Conservation (phyloP, 306 rosid species). For the Trichosanthes truncata region DNA sequence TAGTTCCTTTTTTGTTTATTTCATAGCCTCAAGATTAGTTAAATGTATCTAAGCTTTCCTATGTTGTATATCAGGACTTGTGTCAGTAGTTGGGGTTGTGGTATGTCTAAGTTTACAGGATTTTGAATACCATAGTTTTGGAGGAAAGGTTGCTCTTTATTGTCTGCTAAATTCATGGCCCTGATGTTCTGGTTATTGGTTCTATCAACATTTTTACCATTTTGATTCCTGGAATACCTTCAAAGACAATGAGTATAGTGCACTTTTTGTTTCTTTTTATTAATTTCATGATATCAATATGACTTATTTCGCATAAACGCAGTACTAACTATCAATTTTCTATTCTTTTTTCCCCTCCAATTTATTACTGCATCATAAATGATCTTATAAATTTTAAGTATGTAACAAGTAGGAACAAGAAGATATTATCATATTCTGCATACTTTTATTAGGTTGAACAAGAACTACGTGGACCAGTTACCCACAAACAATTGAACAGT, state of each 20-base stretch:
- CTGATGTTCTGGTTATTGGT: neutral
- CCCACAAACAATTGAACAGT: too few relatives aligned
- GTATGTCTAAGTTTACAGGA: too few relatives aligned
- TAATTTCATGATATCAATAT: neutral
- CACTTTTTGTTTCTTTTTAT: neutral
- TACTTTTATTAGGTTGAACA: neutral
- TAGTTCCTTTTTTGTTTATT: too few relatives aligned
- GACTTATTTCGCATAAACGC: neutral
- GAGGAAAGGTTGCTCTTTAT: neutral
- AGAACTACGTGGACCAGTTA: too few relatives aligned
- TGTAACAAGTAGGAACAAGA: too few relatives aligned
- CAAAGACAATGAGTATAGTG: neutral
- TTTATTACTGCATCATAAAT: neutral
- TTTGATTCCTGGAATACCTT: neutral
- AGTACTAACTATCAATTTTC: neutral
- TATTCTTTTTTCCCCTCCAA: neutral
- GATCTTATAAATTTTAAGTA: neutral
- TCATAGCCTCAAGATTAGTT: too few relatives aligned
- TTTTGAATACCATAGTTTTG: neutral
- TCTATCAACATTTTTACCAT: neutral
- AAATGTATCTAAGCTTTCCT: too few relatives aligned
- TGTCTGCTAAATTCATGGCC: neutral
- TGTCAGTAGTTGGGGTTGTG: too few relatives aligned
- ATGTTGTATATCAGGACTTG: too few relatives aligned
- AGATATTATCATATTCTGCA: neutral